Conservation (phyloP, 495 filamentous ascomycete species). For the Neurospora sp. region DNA sequence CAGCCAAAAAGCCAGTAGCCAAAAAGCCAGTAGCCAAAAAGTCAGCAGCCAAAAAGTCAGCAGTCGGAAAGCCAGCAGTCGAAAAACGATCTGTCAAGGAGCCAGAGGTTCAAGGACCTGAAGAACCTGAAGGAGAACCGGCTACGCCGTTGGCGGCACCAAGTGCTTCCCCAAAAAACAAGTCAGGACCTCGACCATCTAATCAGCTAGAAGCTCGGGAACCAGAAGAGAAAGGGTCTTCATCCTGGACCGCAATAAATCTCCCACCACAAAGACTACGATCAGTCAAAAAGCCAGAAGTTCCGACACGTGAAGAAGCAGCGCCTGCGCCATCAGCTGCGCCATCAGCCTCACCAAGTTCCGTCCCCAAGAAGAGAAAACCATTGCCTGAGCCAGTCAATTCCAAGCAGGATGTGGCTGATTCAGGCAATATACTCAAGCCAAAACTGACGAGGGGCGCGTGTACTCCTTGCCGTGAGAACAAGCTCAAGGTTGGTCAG, state of each 20-base stretch:
- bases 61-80: neutral
- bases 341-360: neutral
- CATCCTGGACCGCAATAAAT: neutral
- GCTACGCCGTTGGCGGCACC: neutral
- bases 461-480: neutral
- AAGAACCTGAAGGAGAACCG: neutral
- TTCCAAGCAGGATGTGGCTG: neutral
- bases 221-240: neutral
- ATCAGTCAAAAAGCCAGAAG: neutral
- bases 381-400: neutral
- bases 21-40: neutral
- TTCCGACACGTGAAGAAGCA: neutral
- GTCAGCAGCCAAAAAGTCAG: neutral
- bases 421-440: neutral
- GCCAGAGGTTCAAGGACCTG: neutral
- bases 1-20: neutral
- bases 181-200: neutral
- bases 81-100: neutral
- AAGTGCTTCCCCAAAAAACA: neutral
- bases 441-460: neutral
- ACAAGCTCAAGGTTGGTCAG: neutral
- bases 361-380: neutral
- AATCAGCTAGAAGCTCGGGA: neutral
- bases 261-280: neutral
- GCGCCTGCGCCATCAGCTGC: neutral